These are phyloP conservation scores for Glycine soja DNA, from an alignment of 306 rosid species.

Conservation along the genomic window DNA sequence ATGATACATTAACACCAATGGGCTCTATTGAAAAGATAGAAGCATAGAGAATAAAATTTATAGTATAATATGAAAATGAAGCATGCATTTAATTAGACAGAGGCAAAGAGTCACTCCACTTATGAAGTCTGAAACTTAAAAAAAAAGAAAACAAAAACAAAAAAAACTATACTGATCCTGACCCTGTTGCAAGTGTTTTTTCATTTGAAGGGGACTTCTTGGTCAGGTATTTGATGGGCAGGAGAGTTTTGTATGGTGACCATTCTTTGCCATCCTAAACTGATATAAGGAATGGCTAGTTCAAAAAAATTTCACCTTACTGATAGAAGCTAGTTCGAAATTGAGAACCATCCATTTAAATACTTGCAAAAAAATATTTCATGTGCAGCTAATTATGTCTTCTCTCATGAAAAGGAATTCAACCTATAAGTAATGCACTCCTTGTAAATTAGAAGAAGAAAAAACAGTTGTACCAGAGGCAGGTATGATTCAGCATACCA, in stretches of 20 bases:
- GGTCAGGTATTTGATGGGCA: neutral
- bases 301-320: conserved; percentile 16
- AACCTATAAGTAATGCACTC: conserved; percentile 22
- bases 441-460: neutral
- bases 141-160: no score
- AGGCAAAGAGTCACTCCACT: neutral
- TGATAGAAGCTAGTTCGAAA: neutral
- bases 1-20: conserved; percentile 18
- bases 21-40: neutral
- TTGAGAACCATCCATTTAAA: conserved; percentile 22
- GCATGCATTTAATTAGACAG: neutral
- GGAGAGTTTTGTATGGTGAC: conserved; percentile 14
- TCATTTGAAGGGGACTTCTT: neutral
- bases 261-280: neutral
- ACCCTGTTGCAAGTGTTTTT: no score
- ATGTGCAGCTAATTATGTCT: neutral
- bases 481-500: conserved; percentile 13
- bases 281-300: conserved; percentile 32
- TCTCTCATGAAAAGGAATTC: conserved; percentile 35
- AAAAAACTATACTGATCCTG: no score
- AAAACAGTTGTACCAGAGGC: neutral
- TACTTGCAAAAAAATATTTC: neutral
- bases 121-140: neutral
- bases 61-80: neutral
- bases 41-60: conserved; percentile 10